These are phyloP conservation scores for Aquilaria malaccensis DNA, from an alignment of 345 rosid species.

Conservation along the genomic window DNA sequence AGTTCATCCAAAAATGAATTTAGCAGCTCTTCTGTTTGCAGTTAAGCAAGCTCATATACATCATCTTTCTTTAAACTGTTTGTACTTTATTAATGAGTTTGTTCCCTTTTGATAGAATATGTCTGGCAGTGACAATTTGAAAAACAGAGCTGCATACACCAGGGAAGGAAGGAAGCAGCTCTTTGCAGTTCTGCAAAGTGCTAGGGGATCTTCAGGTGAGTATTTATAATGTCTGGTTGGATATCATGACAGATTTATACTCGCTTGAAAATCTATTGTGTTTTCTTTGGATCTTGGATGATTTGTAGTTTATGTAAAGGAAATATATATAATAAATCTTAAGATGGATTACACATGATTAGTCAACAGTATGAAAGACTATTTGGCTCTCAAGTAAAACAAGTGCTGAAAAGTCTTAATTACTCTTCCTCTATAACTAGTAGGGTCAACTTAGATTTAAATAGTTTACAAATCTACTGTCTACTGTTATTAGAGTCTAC, in stretches of 20 bases:
- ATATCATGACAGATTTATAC: slow-evolving; percentile 4
- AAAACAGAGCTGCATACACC: slow-evolving; percentile 75
- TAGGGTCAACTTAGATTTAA: no score
- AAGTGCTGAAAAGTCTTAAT: no score
- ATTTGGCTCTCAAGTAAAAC: no score
- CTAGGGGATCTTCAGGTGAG: slow-evolving; percentile 96
- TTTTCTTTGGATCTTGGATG: no score
- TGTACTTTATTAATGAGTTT: slow-evolving; percentile 14
- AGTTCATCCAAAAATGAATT: slow-evolving; percentile 88
- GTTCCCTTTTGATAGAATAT: slow-evolving; percentile 45
- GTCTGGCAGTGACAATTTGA: slow-evolving; percentile 48
- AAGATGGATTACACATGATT: no score
- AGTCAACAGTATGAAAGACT: no score
- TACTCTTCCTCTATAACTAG: no score
- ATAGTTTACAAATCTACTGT: no score
- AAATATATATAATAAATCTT: no score
- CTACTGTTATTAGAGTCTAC: no score
- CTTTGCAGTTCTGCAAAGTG: slow-evolving; percentile 95
- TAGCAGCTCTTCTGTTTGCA: slow-evolving; percentile 83
- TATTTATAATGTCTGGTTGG: slow-evolving; percentile 11
- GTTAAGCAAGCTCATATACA: slow-evolving; percentile 39
- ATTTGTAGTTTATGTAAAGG: no score
- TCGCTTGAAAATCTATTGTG: slow-evolving; percentile 7
- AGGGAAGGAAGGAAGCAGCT: slow-evolving; percentile 98
- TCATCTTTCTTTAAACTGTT: slow-evolving; percentile 12